phyloP scores from a whole-genome alignment of 441 rosid species.

The Mallotus japonicus region DNA sequence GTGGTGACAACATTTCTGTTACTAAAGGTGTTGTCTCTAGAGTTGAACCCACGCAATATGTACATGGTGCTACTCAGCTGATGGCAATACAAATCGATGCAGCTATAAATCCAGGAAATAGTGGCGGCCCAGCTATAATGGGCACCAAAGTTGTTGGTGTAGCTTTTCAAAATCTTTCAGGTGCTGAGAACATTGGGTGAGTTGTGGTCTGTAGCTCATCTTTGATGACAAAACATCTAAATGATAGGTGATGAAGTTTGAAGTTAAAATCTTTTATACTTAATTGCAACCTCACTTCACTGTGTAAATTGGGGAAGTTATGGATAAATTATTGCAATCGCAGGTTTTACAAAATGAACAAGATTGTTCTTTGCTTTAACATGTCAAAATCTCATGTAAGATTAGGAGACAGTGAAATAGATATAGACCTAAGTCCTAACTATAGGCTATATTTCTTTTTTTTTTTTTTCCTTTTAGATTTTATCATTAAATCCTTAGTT shows the following conservation, averaged over 20 bases:
- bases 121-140: conserved; percentile 92
- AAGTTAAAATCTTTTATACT: neutral
- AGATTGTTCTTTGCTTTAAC: neutral
- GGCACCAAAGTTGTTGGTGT: conserved; percentile 82
- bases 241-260: neutral
- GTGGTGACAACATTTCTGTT: conserved; percentile 80
- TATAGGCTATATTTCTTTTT: too few species aligned
- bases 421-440: neutral
- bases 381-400: neutral
- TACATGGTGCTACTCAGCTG: conserved; percentile 74
- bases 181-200: conserved; percentile 91
- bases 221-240: neutral
- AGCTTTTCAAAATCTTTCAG: conserved; percentile 86
- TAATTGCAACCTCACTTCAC: neutral
- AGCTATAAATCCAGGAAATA: conserved; percentile 87
- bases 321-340: neutral
- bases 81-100: conserved; percentile 95
- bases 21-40: conserved; percentile 87
- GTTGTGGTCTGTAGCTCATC: conserved; percentile 19
- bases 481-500: conserved; percentile 27
- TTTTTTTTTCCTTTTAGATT: neutral
- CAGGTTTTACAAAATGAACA: neutral
- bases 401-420: neutral
- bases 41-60: conserved; percentile 84
- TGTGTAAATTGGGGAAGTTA: neutral